Evolutionary conservation across 306 rosid genomes (phyloP).

Genomic region (Fragaria iinumae): DNA sequence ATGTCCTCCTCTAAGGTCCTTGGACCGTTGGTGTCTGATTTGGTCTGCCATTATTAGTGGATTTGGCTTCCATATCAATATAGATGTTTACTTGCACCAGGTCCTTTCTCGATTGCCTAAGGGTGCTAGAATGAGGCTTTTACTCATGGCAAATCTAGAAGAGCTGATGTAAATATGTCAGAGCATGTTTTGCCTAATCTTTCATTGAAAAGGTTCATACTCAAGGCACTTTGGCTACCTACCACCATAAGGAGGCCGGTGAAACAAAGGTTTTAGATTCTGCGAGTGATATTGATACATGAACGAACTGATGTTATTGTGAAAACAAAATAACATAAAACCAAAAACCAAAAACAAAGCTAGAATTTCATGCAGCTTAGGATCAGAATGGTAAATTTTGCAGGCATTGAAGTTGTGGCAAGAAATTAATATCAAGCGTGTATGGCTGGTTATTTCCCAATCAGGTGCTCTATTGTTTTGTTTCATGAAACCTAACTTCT

Average conservation of each 20-base stretch:
- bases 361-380: neutral
- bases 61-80: neutral
- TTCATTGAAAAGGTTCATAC: neutral
- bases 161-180: neutral
- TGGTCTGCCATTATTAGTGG: neutral
- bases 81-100: neutral
- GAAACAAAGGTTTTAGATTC: neutral
- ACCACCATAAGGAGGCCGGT: neutral
- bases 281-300: neutral
- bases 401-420: neutral
- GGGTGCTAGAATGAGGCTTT: neutral
- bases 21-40: neutral
- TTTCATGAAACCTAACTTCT: neutral
- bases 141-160: neutral
- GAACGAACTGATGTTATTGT: neutral
- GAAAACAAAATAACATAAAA: neutral
- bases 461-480: neutral
- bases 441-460: neutral
- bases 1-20: neutral
- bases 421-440: neutral
- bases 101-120: neutral
- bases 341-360: neutral
- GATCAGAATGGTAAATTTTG: neutral
- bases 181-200: neutral
- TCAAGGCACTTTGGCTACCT: neutral